phyloP scores from a whole-genome alignment of 2,329 filamentous ascomycete genomes.

The Pestalotiopsis sp. region DNA sequence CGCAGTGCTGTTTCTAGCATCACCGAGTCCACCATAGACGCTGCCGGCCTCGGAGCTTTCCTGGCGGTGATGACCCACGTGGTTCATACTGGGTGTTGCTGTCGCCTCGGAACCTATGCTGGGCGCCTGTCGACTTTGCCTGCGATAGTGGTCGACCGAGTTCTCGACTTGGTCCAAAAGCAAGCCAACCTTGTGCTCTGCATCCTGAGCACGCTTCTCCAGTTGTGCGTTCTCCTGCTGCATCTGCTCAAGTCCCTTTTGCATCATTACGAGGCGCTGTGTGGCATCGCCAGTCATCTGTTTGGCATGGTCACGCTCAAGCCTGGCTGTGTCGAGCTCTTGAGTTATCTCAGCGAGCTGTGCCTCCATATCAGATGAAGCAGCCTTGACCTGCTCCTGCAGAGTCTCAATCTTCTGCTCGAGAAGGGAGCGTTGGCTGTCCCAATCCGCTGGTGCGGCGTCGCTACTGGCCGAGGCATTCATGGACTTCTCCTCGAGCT shows the following conservation, averaged over 20 bases:
- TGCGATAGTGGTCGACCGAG: constrained; percentile 92
- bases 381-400: constrained; percentile 68
- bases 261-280: constrained; percentile 60
- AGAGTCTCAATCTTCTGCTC: constrained; percentile 69
- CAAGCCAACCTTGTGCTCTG: constrained; percentile 89
- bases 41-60: constrained; percentile 65
- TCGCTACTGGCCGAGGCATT: constrained; percentile 34
- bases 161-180: constrained; percentile 93
- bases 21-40: constrained; percentile 60
- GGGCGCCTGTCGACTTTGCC: constrained; percentile 64
- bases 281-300: constrained; percentile 55
- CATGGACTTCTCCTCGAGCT: constrained; percentile 58
- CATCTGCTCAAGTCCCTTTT: constrained; percentile 76
- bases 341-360: constrained; percentile 69
- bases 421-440: constrained; percentile 70
- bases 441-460: constrained; percentile 67
- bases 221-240: constrained; percentile 81
- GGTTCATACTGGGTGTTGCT: constrained; percentile 30
- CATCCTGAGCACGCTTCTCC: constrained; percentile 83
- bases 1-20: constrained; percentile 64
- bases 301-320: constrained; percentile 67
- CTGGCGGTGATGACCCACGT: constrained; percentile 49
- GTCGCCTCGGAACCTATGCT: constrained; percentile 51
- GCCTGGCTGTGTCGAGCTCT: constrained; percentile 67
- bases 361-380: constrained; percentile 69